Evolutionary conservation across 768 basidiomycete genomes (phyloP), one percentile per base, ranked within the genome.

Genomic region (Pulveroboletus sp.): DNA sequence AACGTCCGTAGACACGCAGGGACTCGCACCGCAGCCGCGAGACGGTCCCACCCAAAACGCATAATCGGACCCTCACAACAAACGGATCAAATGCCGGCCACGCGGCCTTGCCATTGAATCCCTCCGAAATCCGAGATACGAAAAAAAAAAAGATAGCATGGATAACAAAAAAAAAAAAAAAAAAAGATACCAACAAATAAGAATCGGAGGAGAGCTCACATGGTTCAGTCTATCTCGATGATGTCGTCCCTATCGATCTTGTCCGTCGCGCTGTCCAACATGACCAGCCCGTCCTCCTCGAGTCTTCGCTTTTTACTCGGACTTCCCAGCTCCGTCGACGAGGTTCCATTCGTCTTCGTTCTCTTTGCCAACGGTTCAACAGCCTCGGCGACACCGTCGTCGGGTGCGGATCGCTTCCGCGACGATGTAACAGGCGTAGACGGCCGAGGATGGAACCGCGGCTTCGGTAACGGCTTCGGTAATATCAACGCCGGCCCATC

Each of bases 201-300:
- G 21, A 21, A 21, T 3, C n/a, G n/a, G 3, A 21, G 2, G 21
- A 2, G 21, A 21, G 21, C 21, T 21, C 21, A 21, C 21, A 31
- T 18, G 27, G 37, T 77, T 68, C n/a, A 78, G 59, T 84, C 79
- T 55, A 83, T 75, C 64, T 69, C 76, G 46, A 83, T 82, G 10
- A 82, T 65, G 53, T 84, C 82, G 43, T 83, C 82, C 21, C 78
- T 61, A 26, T 71, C 82, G 28, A 83, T 62, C 57, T 65, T 59
- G 55, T 83, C 82, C 49, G 79, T 72, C 31, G 71, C 74, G 10
- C 72, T 70, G 30, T 87, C 86, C 63, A 92, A 66, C 57, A 89
- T 54, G 31, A 92, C 63, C 39, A 91, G 59, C 8, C 89, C 89
- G 48, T 91, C 88, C 59, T 85, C 82, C 41, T 91, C 89, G 49